Base-by-base conservation (phyloP, 1,284 basidiomycete species). In the Trametes sp. region DNA sequence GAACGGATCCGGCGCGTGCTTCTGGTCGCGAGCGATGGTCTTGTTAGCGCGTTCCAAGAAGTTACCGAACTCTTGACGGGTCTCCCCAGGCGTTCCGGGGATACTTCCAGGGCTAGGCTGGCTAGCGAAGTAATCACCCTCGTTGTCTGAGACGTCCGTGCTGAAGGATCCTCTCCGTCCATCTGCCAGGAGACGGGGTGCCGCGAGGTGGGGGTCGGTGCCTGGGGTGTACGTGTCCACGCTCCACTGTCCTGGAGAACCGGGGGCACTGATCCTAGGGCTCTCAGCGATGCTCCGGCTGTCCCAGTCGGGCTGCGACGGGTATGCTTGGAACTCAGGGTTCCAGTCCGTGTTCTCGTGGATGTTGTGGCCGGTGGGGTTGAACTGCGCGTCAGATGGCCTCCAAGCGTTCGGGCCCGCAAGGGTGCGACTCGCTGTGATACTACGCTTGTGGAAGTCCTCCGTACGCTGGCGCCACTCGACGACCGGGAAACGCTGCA, bases 401-500 rank as follows among this genome's bases (percentile, higher is more conserved):
- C 88, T 83, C 91, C 93, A 96, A 0, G 94, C 93, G 68, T 92
- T 86, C 7, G 80, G 62, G 21, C 87, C 90, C 26, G 94, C 93
- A 4, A 87, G 44, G 42, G 78, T 76, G 59, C 94, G 89, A 72
- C 90, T 94, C 6, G 81, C 81, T 42, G 76, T 78, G 75, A 97
- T 95, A 73, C 89, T 91, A 61, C 95, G 91, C 65, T 85, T 87
- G 76, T 97, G 95, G 84, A 96, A 94, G 76, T 97, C 95, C 78
- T 97, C 95, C 81, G 90, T 93, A 57, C 93, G 87, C 75, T 96
- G 94, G 73, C 95, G 92, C 95, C 95, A 96, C 78, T 96, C 94
- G 48, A 97, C 92, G 63, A 97, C 95, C 7, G 95, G 95, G 90
- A 97, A 97, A 74, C 95, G 92, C 73, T 96, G 95, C 7, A 96